Base-by-base conservation (phyloP, 495 filamentous ascomycete genomes). In the Talaromyces thailandensis region DNA sequence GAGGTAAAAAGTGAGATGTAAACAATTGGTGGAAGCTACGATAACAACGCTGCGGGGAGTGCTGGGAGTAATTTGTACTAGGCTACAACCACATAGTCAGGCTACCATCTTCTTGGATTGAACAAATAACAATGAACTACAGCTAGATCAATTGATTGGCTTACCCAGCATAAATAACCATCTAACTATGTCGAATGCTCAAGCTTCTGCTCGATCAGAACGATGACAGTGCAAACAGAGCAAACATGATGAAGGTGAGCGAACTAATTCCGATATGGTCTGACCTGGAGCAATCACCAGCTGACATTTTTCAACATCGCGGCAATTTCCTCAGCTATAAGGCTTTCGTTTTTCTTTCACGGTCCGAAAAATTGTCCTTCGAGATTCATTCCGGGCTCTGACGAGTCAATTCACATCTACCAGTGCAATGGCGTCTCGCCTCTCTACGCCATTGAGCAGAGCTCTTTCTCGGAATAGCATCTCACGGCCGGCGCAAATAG, bases 361-460 rank as follows among this genome's bases (percentile, higher is more conserved):
- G 21, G 8, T 37, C 2, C 4, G 5, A 14, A n/a, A 4, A 16
- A 5, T 26, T 11, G 5, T 58, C 37, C 11, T 37, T 58, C 6
- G n/a, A 12, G 12, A 3, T 58, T 58, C 16, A 37, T 4, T 1
- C 25, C 56, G 8, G 35, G 6, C 16, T 40, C 5, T 16, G 12
- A 16, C 3, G 35, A 40, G 14, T 14, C 35, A 37, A 40, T 40
- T 40, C 35, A 35, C 53, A 9, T n/a, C 53, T 12, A 3, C 12
- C 26, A n/a, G n/a, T 18, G 45, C 56, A 31, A 59, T 59, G 56
- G 56, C 56, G 40, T 45, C 37, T 50, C 58, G 58, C 18, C 32
- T 45, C 25, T 60, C 14, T 23, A 28, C 40, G 35, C 40, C 58
- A 23, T 18, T 25, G 58, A 45, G 12, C 9, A 60, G 58, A 26